Base-by-base conservation (phyloP, 2,329 filamentous ascomycete species). In the Alternaria infectoria region DNA sequence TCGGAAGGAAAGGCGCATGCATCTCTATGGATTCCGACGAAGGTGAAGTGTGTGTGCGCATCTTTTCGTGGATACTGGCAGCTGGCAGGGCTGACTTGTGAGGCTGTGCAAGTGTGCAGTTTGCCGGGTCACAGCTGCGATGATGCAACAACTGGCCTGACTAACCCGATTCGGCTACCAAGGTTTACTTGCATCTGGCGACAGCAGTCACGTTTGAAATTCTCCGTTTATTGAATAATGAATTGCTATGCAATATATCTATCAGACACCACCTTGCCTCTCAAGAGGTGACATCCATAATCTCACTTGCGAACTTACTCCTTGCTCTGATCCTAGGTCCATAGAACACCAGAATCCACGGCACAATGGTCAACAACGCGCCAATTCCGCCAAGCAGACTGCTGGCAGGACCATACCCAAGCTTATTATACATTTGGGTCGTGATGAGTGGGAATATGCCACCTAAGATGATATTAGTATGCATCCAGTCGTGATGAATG, bases 361-460 rank as follows among this genome's bases (percentile, higher is more conserved):
- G 95, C n/a, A 97, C 93, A 2, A 91, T 77, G 0, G 92, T 94
- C 65, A 97, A 78, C 2, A 86, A 60, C 3, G 83, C 82, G 3
- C 85, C 86, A 64, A 97, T 87, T 0, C 89, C 91, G 6, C 93
- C 94, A 7, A 97, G 81, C 49, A 97, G 76, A 65, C 88, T 92
- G 3, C 90, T 91, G 0, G 92, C 93, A 1, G 86, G 88, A 7
- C 87, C 87, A 70, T 90, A 89, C 0, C 91, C 91, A 45, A 97
- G 81, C 8, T 88, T 88, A 2, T 80, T 84, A 74, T 96, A 97
- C 85, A 97, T 87, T 52, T 88, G 83, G 3, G 84, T 83, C 0
- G 92, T 93, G 13, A 96, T 87, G 1, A 97, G 83, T 0, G 93
- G 93, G 67, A 97, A 97, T 0, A 89, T 80, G 2, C 93, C 94